Evolutionary conservation across 805 yeast species (phyloP), one percentile per base, ranked within the genome.

Genomic region (Candida mattraensis): DNA sequence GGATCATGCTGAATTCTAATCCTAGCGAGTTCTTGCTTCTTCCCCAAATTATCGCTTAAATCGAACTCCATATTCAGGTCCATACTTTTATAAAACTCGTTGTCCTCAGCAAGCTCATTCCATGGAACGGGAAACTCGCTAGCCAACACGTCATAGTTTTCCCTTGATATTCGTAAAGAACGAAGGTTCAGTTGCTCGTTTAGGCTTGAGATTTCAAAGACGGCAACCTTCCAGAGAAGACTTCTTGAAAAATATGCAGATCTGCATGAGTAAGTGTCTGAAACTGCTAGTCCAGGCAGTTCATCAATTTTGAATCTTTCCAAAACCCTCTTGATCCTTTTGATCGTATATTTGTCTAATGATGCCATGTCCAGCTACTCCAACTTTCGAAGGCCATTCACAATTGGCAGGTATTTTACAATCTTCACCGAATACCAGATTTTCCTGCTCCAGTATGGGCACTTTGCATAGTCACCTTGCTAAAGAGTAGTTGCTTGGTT

Each of bases 91-190:
- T 51, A 59, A 35, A 39, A 58, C 18, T 42, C 50, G 15, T 50
- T 48, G 23, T 54, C 56, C 6, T 23, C 18, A 1, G 48, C 41
- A n/a, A 63, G 44, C 33, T 56, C 56, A 37, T 53, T 50, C 66
- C 66, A 63, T 1, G 68, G 67, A 5, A 63, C 51, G 4, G 43
- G 45, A 30, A 57, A 56, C 19, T 55, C 58, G 2, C 39, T 34
- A 4, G 21, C n/a, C 25, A 61, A 31, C 4, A 38, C 25, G 3
- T 33, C 32, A 33, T 50, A 61, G 20, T 53, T 39, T 12, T 35
- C 22, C n/a, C 49, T 33, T 30, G 56, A 36, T 3, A 41, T 42
- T 1, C 44, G 14, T 11, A 56, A 34, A 9, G 46, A 36, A 3
- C 39, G 30, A 13, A 56, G 37, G 18, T 39, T 42, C 11, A 48